Percentiles rank a stretch among this genome's conserved stretches.
phyloP scores from a whole-genome alignment of 129 eudicot genomes.

The Escallonia herrerae region DNA sequence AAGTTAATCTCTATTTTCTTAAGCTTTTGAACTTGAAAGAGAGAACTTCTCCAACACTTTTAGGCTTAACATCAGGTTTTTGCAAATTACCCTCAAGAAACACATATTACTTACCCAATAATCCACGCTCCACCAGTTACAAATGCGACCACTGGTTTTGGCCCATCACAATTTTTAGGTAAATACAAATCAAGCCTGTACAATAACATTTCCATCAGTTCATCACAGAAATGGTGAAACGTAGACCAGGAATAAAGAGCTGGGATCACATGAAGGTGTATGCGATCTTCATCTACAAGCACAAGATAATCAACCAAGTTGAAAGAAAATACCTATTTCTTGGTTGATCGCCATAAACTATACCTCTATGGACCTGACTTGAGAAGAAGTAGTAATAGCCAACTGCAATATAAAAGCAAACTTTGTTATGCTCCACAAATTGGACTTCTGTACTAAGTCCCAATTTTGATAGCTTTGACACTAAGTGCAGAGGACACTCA shows the following conservation, averaged over 20 bases:
- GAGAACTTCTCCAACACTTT: no score
- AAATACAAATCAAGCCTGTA: slow-evolving; percentile 90
- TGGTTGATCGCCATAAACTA: slow-evolving; percentile 83
- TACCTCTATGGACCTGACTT: slow-evolving; percentile 53
- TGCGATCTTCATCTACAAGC: background rate
- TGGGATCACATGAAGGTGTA: background rate
- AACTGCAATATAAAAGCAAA: slow-evolving; percentile 40
- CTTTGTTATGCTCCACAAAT: slow-evolving; percentile 10
- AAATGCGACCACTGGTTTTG: slow-evolving; percentile 89
- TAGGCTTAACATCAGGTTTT: background rate
- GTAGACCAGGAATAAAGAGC: background rate
- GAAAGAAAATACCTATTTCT: slow-evolving; percentile 62
- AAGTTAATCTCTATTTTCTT: no score
- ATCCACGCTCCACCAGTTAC: slow-evolving; percentile 99
- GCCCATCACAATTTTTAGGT: slow-evolving; percentile 51
- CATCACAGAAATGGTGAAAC: background rate
- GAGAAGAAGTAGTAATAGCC: slow-evolving; percentile 82
- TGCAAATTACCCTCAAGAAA: background rate
- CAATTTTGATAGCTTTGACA: background rate
- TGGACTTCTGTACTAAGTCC: background rate
- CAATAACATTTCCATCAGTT: slow-evolving; percentile 9
- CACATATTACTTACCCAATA: slow-evolving; percentile 60
- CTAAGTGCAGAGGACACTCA: background rate
- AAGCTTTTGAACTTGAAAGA: no score
- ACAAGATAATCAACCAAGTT: slow-evolving; percentile 7